Base-by-base conservation (phyloP, 2,329 filamentous ascomycete genomes). In the Venturia pyrina region DNA sequence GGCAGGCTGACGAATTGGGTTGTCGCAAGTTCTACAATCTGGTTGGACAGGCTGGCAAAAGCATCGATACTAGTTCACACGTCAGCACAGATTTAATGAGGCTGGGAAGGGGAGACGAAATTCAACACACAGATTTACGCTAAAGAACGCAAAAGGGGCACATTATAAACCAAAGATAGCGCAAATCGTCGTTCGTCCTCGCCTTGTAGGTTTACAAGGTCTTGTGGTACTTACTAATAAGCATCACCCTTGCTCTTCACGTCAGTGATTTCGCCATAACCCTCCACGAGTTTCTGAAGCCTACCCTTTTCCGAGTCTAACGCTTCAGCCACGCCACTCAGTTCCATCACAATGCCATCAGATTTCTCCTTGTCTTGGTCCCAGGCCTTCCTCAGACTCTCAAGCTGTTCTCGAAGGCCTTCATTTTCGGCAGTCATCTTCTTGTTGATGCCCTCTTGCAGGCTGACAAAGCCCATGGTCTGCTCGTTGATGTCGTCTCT, bases 1-100 rank as follows among this genome's bases (percentile, higher is more conserved):
- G 81, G 80, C 41, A 82, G 78, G 69, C 83, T 79, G 66, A 75
- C 75, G 71, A 84, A 84, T 69, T 83, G 79, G 64, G 81, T 80
- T 65, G 79, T 76, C 44, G 81, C 80, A 50, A 84, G 75, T 66
- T 82, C 77, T 70, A 81, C 73, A 70, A 84, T 82, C 67, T 82
- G 79, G 67, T 76, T 78, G 66, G 79, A 78, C 50, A 84, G 79
- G 68, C 82, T 78, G 56, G 74, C 75, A 74, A 84, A 84, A 61
- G 79, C 79, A 67, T 82, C 79, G 70, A 80, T 71, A 76, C 82
- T 83, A 66, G 32, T 50, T 44, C 59, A 56, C 17, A 21, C 32
- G 67, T 68, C 46, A 68, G 66, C 53, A 48, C 19, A 41, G 28
- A 50, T 62, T 57, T 56, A 62, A 69, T 71, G 69, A 69, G 63